phyloP scores from a whole-genome alignment of 768 basidiomycete genomes.

The Leccinum incarnatum region DNA sequence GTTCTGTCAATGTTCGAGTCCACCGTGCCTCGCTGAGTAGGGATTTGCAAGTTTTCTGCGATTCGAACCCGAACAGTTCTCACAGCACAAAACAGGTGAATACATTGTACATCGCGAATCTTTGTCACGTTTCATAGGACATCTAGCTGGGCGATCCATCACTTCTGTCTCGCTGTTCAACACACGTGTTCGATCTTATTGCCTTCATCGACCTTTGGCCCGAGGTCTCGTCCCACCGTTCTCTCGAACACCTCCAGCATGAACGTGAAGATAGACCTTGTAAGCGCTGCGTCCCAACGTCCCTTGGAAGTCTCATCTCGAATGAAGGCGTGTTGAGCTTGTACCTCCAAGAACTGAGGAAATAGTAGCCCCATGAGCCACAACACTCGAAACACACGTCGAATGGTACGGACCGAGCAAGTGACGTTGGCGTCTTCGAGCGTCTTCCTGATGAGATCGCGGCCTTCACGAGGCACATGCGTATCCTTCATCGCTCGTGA shows the following conservation, averaged over 20 bases:
- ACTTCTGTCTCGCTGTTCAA: slow-evolving; percentile 7
- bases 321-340: slow-evolving; percentile 96
- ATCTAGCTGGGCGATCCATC: neutral
- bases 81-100: no score
- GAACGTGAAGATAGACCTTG: slow-evolving; percentile 71
- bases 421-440: slow-evolving; percentile 79
- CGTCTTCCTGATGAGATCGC: slow-evolving; percentile 78
- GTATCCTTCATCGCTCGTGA: slow-evolving; percentile 60
- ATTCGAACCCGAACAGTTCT: no score
- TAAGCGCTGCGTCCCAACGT: slow-evolving; percentile 93
- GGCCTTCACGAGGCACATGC: slow-evolving; percentile 84
- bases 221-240: slow-evolving; percentile 82
- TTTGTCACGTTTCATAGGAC: neutral
- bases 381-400: neutral
- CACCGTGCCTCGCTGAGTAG: no score
- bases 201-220: slow-evolving; percentile 50
- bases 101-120: no score
- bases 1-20: no score
- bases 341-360: slow-evolving; percentile 84
- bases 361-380: slow-evolving; percentile 3
- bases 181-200: slow-evolving; percentile 78
- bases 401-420: slow-evolving; percentile 55
- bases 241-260: slow-evolving; percentile 95
- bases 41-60: no score
- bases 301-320: slow-evolving; percentile 91